Evolutionary conservation across 768 basidiomycete genomes (phyloP).

Genomic region (Amanita brunnescens): DNA sequence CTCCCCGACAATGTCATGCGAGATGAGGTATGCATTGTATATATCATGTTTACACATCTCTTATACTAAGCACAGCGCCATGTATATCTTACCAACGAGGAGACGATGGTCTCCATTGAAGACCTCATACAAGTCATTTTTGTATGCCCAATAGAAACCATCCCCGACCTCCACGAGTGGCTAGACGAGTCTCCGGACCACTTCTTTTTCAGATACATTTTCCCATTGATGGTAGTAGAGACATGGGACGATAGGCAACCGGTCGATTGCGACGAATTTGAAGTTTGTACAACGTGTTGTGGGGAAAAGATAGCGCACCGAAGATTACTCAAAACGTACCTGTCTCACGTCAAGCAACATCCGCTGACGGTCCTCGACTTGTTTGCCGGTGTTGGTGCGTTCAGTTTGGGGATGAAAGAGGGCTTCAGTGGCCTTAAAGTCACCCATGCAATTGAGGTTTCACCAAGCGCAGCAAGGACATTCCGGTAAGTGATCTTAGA

Average conservation of each 20-base stretch:
- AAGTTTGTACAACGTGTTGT: conserved; percentile 40
- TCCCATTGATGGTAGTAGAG: conserved; percentile 30
- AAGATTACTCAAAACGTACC: conserved; percentile 26
- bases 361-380: conserved; percentile 32
- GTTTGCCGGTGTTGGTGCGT: conserved; percentile 52
- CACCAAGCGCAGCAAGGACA: conserved; percentile 67
- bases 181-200: conserved; percentile 42
- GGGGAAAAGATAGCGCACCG: conserved; percentile 21
- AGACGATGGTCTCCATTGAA: conserved; percentile 20
- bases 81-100: conserved; percentile 48
- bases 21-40: conserved; percentile 43
- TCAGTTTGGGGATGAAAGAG: conserved; percentile 49
- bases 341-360: conserved; percentile 15
- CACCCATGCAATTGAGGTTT: conserved; percentile 62
- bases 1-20: conserved; percentile 32
- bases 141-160: conserved; percentile 29
- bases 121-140: conserved; percentile 40
- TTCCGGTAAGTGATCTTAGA: conserved; percentile 35
- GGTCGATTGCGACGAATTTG: conserved; percentile 26
- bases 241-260: conserved; percentile 28
- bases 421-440: conserved; percentile 45
- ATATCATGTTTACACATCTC: not conserved
- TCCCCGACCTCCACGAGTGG: conserved; percentile 32
- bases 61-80: conserved; percentile 36
- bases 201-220: conserved; percentile 48